Conservation (phyloP, 495 filamentous ascomycete genomes). For the Parachaetomium inaequale region DNA sequence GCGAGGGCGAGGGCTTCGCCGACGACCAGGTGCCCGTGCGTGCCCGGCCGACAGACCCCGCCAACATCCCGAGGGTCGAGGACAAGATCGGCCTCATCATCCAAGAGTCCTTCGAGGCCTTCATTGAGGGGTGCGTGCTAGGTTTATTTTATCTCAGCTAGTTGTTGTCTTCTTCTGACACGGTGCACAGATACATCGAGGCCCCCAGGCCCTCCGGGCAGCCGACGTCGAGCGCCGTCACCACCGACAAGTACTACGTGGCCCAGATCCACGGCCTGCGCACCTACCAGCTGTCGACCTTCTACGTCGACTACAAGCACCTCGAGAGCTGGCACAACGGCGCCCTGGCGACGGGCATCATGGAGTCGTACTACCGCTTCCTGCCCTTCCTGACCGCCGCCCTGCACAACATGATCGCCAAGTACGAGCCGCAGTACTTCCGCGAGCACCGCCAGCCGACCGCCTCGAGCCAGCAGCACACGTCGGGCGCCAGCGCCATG, state of each 20-base stretch:
- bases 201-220: conserved; percentile 69
- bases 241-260: conserved; percentile 92
- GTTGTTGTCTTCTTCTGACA: not conserved
- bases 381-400: conserved; percentile 86
- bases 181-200: conserved; percentile 61
- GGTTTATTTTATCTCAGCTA: not conserved
- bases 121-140: conserved; percentile 75
- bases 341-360: conserved; percentile 75
- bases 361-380: conserved; percentile 90
- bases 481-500: conserved; percentile 64
- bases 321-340: conserved; percentile 66
- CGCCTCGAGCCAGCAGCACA: conserved; percentile 56
- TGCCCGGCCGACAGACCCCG: conserved; percentile 56
- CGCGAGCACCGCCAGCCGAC: conserved; percentile 79
- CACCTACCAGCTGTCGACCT: conserved; percentile 82
- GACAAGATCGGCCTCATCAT: conserved; percentile 84
- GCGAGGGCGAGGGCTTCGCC: conserved; percentile 56
- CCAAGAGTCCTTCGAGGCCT: conserved; percentile 78
- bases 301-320: conserved; percentile 96
- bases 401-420: conserved; percentile 87
- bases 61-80: conserved; percentile 72
- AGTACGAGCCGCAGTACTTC: conserved; percentile 93
- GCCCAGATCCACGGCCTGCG: conserved; percentile 90
- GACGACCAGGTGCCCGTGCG: conserved; percentile 55
- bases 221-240: conserved; percentile 67